Percentiles rank a stretch among this genome's conserved stretches.
These are phyloP conservation scores for Fusarium camptoceras DNA, from an alignment of 2,329 filamentous ascomycete genomes.

Conservation along the genomic window DNA sequence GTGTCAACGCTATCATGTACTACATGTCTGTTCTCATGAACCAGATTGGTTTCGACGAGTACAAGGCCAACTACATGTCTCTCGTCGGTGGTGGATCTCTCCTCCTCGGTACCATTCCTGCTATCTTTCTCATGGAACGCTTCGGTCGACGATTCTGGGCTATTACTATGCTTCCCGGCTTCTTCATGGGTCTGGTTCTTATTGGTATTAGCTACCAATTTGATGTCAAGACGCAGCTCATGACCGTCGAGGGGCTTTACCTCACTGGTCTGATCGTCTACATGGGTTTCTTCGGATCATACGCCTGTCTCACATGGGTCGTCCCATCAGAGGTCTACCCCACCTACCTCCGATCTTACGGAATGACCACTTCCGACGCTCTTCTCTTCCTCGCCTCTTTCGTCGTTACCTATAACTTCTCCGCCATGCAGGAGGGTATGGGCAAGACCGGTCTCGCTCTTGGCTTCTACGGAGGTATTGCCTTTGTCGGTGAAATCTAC, in stretches of 20 bases:
- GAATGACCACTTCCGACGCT: constrained; percentile 77
- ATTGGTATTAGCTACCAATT: constrained; percentile 74
- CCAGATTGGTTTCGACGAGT: constrained; percentile 73
- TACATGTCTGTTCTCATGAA: constrained; percentile 77
- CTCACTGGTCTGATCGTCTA: constrained; percentile 75
- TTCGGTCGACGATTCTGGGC: constrained; percentile 82
- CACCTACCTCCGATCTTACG: constrained; percentile 77
- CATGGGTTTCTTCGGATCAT: constrained; percentile 76
- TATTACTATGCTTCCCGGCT: constrained; percentile 76
- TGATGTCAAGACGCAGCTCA: constrained; percentile 57
- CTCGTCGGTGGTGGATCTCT: constrained; percentile 76
- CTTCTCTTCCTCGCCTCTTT: constrained; percentile 78
- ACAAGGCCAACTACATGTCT: constrained; percentile 78
- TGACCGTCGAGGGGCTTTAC: constrained; percentile 69
- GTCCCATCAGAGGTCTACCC: constrained; percentile 77
- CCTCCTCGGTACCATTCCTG: constrained; percentile 74
- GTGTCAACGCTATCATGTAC: constrained; percentile 77
- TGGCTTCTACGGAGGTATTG: constrained; percentile 81
- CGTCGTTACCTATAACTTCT: constrained; percentile 81
- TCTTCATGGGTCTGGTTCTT: constrained; percentile 75
- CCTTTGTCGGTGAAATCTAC: constrained; percentile 76
- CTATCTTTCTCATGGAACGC: constrained; percentile 77
- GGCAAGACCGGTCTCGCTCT: constrained; percentile 72
- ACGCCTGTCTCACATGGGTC: constrained; percentile 74
- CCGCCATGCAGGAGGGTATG: constrained; percentile 76